phyloP scores from a whole-genome alignment of 2,329 filamentous ascomycete genomes.

The Xylaria digitata region DNA sequence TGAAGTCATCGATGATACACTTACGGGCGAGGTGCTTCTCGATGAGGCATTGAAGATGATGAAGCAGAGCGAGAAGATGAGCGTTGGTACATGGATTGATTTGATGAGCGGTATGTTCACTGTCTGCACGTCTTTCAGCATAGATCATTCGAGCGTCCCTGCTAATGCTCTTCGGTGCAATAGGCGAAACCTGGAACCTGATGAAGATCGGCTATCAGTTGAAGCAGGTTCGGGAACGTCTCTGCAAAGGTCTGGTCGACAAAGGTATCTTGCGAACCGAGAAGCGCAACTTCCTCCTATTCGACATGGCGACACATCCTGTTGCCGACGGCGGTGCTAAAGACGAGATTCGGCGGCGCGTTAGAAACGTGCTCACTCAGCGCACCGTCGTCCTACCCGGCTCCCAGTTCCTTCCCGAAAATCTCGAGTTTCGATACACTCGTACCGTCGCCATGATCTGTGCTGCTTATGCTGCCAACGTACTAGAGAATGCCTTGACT shows the following conservation, averaged over 20 bases:
- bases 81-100: conserved; percentile 98
- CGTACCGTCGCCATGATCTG: conserved; percentile 97
- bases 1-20: conserved; percentile 95
- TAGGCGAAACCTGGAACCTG: conserved; percentile 98
- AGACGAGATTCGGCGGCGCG: conserved; percentile 93
- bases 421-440: conserved; percentile 91
- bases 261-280: conserved; percentile 98
- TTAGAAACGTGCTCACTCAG: conserved; percentile 91
- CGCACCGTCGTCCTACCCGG: conserved; percentile 90
- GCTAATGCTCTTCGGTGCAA: conserved; percentile 20
- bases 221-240: conserved; percentile 97
- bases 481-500: conserved; percentile 95
- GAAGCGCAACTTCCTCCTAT: conserved; percentile 99
- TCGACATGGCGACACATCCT: conserved; percentile 99
- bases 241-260: conserved; percentile 97
- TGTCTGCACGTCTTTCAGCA: conserved; percentile 3
- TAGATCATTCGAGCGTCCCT: conserved; percentile 5
- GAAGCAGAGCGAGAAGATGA: conserved; percentile 99
- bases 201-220: conserved; percentile 99
- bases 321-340: conserved; percentile 97
- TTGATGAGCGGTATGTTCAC: conserved; percentile 87
- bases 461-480: conserved; percentile 96
- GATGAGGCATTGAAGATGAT: conserved; percentile 99
- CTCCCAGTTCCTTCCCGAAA: conserved; percentile 91
- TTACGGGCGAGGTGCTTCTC: conserved; percentile 95